These are phyloP conservation scores for Gyromitra esculenta DNA, from an alignment of 2,329 filamentous ascomycete species.

Conservation along the genomic window DNA sequence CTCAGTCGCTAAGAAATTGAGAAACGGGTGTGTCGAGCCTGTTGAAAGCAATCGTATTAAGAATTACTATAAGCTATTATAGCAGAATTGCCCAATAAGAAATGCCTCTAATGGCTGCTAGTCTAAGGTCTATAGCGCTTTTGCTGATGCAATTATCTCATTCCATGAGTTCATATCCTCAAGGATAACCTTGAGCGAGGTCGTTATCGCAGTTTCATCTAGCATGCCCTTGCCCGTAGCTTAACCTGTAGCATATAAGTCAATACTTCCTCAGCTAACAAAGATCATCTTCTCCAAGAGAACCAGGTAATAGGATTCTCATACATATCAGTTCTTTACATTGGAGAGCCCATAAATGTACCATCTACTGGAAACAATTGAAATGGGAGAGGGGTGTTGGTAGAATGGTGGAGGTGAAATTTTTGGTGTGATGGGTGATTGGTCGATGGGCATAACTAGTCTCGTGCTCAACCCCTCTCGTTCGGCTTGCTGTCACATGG, in stretches of 20 bases:
- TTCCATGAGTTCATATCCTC: too few species aligned
- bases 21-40: too few species aligned
- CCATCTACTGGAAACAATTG: background rate
- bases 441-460: too few species aligned
- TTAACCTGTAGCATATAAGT: background rate
- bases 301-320: background rate
- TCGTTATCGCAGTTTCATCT: background rate
- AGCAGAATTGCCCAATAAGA: too few species aligned
- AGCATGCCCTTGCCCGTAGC: background rate
- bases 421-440: background rate
- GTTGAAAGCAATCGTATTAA: too few species aligned
- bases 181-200: background rate
- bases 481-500: too few species aligned
- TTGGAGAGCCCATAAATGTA: background rate
- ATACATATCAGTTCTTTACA: conserved; percentile 1
- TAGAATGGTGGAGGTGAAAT: background rate
- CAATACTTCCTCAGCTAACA: conserved; percentile 5
- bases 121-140: too few species aligned
- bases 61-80: too few species aligned
- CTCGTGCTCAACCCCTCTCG: too few species aligned
- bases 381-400: background rate
- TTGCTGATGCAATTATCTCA: too few species aligned
- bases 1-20: too few species aligned
- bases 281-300: background rate
- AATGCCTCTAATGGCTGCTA: too few species aligned